A percentile compares a stretch with the other conserved stretches of the same genome.
phyloP scores from a whole-genome alignment of 2,329 filamentous ascomycete genomes.

The Sordariomycetes sp. region DNA sequence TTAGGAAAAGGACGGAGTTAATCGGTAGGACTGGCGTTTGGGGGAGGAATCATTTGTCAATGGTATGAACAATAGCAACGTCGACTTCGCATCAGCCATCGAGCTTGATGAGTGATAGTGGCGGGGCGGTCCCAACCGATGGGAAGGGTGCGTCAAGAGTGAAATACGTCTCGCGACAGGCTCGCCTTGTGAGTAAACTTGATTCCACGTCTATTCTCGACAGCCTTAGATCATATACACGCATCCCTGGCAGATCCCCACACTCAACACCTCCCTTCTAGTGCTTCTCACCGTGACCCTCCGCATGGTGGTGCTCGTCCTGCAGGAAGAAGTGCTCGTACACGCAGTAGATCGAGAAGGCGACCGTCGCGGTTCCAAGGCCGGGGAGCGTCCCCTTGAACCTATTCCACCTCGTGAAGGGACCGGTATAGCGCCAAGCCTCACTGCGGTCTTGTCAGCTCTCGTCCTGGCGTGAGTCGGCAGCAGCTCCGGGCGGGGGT shows the following conservation, averaged over 20 bases:
- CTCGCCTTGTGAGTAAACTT: not conserved
- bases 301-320: constrained; percentile 53
- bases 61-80: not conserved
- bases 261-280: constrained; percentile 16
- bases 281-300: constrained; percentile 47
- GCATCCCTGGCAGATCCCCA: not conserved
- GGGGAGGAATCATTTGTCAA: not conserved
- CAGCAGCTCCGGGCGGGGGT: not conserved
- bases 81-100: not conserved
- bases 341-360: constrained; percentile 79
- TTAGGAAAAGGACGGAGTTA: not conserved
- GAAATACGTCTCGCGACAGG: not conserved
- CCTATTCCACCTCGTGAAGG: constrained; percentile 80
- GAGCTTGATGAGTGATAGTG: not conserved
- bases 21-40: not conserved
- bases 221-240: constrained; percentile 1
- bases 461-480: not conserved
- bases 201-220: constrained; percentile 3
- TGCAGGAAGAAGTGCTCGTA: constrained; percentile 84
- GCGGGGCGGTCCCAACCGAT: not conserved
- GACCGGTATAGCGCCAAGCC: constrained; percentile 86
- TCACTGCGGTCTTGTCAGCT: constrained; percentile 47
- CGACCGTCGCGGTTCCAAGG: constrained; percentile 82
- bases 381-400: constrained; percentile 83
- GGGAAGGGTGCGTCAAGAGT: not conserved